Evolutionary conservation across 352 stramenopile species (phyloP), one percentile per base, ranked within the genome.

Genomic region (Globisporangium spiculum): DNA sequence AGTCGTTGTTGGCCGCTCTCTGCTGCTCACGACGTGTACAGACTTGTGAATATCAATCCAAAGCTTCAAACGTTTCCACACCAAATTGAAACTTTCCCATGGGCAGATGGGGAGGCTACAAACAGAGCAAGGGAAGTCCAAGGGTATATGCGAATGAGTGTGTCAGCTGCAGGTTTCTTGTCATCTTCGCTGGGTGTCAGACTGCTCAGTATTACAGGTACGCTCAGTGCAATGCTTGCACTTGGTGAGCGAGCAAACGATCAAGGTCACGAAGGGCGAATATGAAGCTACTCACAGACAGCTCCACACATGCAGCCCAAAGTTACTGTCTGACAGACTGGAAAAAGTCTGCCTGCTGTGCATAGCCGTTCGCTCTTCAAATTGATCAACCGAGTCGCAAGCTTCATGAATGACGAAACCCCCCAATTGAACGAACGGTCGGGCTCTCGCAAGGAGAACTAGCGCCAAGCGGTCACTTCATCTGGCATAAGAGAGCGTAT

Each of bases 381-480:
- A 24, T 20, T 64, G 38, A 56, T 64, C 59, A 53, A 32, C 20
- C 59, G 41, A 41, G 59, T 24, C 59, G 30, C 59, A 18, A 55
- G 18, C 18, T 52, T 22, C 18, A 52, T 10, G 38, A 46, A 46
- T 18, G 20, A 46, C 0, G 12, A 46, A 46, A 46, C 38, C 38
- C 12, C 38, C 18, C 18, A 10, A 6, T 22, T 22, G 6, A 22
- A 3, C 12, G 44, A 52, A 52, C 18, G 44, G 18, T 52, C 44
- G 44, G 44, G 8, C 5, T 52, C 44, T 52, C 5, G 18, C 44
- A 52, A 22, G 5, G 22, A 52, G 18, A 7, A 22, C 10, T 18
- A 52, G 18, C 44, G 2, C 44, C 18, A 52, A 52, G 6, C 6
- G 7, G 7, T 6, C 41, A 50, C 24, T 22, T 22, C 24, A 22